phyloP scores from a whole-genome alignment of 345 rosid genomes.

The Geranium rotundifolium region DNA sequence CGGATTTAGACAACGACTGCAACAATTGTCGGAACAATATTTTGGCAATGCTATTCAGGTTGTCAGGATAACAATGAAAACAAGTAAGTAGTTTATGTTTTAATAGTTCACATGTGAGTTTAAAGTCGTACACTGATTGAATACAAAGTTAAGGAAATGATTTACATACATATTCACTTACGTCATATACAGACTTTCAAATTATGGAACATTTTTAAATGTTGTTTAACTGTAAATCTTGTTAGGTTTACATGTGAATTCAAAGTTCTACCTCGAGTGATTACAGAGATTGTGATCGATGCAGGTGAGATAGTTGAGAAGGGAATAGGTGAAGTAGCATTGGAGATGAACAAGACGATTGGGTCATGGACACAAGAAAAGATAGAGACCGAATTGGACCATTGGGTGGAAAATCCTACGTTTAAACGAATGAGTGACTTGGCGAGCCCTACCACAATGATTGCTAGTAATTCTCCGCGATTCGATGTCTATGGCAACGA shows the following conservation, averaged over 20 bases:
- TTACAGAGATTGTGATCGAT: too few relatives aligned
- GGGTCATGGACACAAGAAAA: slow-evolving; percentile 8
- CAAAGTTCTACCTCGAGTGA: too few relatives aligned
- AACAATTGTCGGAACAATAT: slow-evolving; percentile 14
- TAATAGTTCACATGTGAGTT: too few relatives aligned
- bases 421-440: not conserved
- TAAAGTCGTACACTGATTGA: too few relatives aligned
- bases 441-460: not conserved
- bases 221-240: too few relatives aligned
- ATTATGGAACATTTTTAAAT: too few relatives aligned
- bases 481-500: slow-evolving; percentile 26
- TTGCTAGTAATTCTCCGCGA: slow-evolving; percentile 26
- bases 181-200: too few relatives aligned
- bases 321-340: slow-evolving; percentile 18
- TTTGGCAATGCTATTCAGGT: slow-evolving; percentile 21
- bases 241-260: too few relatives aligned
- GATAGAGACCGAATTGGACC: not conserved
- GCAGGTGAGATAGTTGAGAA: slow-evolving; percentile 10
- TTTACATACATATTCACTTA: too few relatives aligned
- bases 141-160: too few relatives aligned
- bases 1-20: slow-evolving; percentile 18
- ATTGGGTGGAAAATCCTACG: slow-evolving; percentile 13
- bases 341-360: slow-evolving; percentile 14
- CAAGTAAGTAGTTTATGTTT: too few relatives aligned
- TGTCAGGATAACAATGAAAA: slow-evolving; percentile 3